Evolutionary conservation across 441 rosid species (phyloP).

Genomic region (Corymbia citriodora): DNA sequence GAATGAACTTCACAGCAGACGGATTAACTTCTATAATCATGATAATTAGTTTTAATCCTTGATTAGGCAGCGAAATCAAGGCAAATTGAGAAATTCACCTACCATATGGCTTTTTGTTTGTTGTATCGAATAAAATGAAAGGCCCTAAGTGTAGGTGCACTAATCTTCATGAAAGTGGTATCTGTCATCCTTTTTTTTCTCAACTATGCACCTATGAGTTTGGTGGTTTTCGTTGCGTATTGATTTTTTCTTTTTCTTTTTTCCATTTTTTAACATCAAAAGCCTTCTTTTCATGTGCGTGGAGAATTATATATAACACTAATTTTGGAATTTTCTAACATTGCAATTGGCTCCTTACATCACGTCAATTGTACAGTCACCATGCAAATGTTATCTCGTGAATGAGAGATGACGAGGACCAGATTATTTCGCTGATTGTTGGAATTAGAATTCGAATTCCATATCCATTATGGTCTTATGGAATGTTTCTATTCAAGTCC

Average conservation of each 20-base stretch:
- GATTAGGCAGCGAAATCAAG: not conserved
- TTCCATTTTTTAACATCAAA: not conserved
- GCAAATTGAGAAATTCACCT: not conserved
- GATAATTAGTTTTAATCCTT: not conserved
- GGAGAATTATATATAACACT: not conserved
- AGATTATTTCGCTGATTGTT: not conserved
- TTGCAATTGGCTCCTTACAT: accelerated
- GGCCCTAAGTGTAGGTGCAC: not conserved
- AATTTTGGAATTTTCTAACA: not conserved
- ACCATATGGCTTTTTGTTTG: not conserved
- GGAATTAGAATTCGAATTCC: not conserved
- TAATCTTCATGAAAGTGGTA: not conserved
- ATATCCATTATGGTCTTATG: accelerated
- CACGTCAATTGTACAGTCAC: accelerated
- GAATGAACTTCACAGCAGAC: not conserved
- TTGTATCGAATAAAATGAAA: not conserved
- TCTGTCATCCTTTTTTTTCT: not conserved
- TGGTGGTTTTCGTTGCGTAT: not conserved
- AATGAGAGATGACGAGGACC: not conserved
- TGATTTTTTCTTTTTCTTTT: not conserved
- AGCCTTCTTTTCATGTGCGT: not conserved
- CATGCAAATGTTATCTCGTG: not conserved
- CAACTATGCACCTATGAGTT: not conserved
- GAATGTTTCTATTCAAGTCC: not conserved
- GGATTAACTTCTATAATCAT: not conserved